These are phyloP conservation scores for Candida fluviatilis DNA, from an alignment of 805 yeast genomes.

Conservation along the genomic window DNA sequence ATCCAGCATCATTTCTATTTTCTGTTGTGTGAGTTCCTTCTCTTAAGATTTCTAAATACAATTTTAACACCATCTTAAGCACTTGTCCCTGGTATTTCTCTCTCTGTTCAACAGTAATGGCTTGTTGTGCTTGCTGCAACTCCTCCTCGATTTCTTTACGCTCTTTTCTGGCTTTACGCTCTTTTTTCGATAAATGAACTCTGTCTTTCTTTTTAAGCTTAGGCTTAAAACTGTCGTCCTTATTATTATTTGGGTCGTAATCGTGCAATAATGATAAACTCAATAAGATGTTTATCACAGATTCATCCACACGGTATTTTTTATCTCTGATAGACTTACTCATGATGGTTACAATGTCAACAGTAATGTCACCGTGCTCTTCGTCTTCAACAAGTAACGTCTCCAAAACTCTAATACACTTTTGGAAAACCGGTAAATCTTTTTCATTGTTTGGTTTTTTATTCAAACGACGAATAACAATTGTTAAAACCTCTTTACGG, in stretches of 20 bases:
- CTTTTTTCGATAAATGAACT: slow-evolving; percentile 86
- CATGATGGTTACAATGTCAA: slow-evolving; percentile 66
- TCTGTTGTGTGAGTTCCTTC: slow-evolving; percentile 25
- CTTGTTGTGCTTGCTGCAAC: slow-evolving; percentile 79
- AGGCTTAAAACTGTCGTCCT: slow-evolving; percentile 31
- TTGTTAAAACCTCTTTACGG: slow-evolving; percentile 66
- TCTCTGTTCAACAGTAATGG: slow-evolving; percentile 82
- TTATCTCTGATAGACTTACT: slow-evolving; percentile 69
- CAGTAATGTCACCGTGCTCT: slow-evolving; percentile 73
- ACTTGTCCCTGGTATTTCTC: slow-evolving; percentile 83
- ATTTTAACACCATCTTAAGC: slow-evolving; percentile 62
- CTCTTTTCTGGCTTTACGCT: slow-evolving; percentile 83
- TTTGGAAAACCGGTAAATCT: slow-evolving; percentile 48
- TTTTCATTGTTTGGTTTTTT: slow-evolving; percentile 50
- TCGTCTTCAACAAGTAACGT: slow-evolving; percentile 70
- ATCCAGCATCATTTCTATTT: slow-evolving; percentile 46
- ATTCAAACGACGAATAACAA: slow-evolving; percentile 64
- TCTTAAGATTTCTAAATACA: slow-evolving; percentile 75
- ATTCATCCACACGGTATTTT: slow-evolving; percentile 77
- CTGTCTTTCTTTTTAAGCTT: slow-evolving; percentile 81
- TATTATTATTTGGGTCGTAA: slow-evolving; percentile 63
- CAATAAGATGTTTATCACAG: slow-evolving; percentile 68
- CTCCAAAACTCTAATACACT: slow-evolving; percentile 64
- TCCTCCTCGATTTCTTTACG: slow-evolving; percentile 85
- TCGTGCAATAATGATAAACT: slow-evolving; percentile 64